Conservation (phyloP, 345 rosid species). For the Sapria himalayana region DNA sequence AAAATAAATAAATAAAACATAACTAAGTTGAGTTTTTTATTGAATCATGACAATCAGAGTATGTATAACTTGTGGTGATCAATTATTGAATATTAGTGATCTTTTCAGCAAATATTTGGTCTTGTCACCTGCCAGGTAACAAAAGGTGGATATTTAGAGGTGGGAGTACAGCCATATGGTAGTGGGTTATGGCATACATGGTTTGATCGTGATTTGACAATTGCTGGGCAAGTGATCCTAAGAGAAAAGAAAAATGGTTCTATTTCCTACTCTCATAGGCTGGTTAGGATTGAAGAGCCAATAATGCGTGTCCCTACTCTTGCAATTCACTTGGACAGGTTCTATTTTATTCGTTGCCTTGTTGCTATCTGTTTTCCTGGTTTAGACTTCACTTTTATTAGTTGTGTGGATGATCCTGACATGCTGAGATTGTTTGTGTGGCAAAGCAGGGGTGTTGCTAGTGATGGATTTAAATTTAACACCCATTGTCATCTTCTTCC, state of each 20-base stretch:
- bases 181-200: conserved; percentile 95
- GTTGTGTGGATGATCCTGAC: neutral
- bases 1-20: too few relatives aligned
- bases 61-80: too few relatives aligned
- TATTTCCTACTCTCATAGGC: conserved; percentile 37
- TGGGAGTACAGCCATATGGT: conserved; percentile 86
- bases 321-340: conserved; percentile 95
- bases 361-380: neutral
- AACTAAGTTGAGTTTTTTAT: too few relatives aligned
- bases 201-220: conserved; percentile 95
- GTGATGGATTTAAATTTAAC: conserved; percentile 87
- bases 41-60: too few relatives aligned
- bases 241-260: conserved; percentile 40
- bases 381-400: neutral
- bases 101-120: neutral
- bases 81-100: neutral
- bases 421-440: conserved; percentile 2
- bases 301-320: conserved; percentile 84
- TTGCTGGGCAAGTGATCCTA: conserved; percentile 72
- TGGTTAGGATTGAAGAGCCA: conserved; percentile 65
- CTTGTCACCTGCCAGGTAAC: conserved; percentile 24
- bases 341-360: neutral
- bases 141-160: conserved; percentile 67
- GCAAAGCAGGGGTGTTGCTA: conserved; percentile 40
- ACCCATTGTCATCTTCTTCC: conserved; percentile 75